Evolutionary conservation across 202 grass and related monocot species (phyloP).

Genomic region (Zoysia matrella): DNA sequence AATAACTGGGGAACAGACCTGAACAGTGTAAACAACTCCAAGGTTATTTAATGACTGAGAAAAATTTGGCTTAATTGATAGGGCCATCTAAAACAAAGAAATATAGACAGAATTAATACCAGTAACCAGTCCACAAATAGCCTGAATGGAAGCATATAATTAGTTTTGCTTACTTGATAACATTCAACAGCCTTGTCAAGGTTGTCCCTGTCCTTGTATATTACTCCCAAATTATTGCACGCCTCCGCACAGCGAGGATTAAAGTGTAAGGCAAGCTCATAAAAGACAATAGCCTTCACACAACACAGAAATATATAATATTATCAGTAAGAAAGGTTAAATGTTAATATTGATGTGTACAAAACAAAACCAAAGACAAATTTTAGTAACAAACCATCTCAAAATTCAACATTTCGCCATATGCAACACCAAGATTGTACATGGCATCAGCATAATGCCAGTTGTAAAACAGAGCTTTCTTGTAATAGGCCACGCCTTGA

Average conservation of each 20-base stretch:
- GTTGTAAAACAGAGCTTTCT: slow-evolving; percentile 96
- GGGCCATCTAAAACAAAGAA: slow-evolving; percentile 68
- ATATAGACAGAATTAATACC: slow-evolving; percentile 27
- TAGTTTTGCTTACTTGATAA: slow-evolving; percentile 71
- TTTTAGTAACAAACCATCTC: not conserved
- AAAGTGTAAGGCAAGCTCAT: slow-evolving; percentile 98
- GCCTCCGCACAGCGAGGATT: slow-evolving; percentile 98
- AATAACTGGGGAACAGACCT: slow-evolving; percentile 52
- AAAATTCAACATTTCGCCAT: slow-evolving; percentile 84
- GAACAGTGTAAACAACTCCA: slow-evolving; percentile 98
- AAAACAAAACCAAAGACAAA: slow-evolving; percentile 26
- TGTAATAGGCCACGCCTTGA: slow-evolving; percentile 97
- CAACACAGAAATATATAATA: slow-evolving; percentile 21
- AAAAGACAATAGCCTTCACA: slow-evolving; percentile 95
- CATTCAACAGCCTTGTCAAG: slow-evolving; percentile 99
- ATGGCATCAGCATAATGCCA: slow-evolving; percentile 99
- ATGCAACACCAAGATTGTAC: slow-evolving; percentile 99
- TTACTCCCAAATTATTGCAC: slow-evolving; percentile 98
- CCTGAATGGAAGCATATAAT: slow-evolving; percentile 24
- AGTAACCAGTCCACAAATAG: slow-evolving; percentile 6
- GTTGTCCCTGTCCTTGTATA: slow-evolving; percentile 99
- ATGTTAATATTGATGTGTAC: slow-evolving; percentile 23
- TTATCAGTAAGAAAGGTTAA: slow-evolving; percentile 14
- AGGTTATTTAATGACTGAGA: slow-evolving; percentile 98
- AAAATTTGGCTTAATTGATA: slow-evolving; percentile 95